phyloP scores from a whole-genome alignment of 225 moss, liverwort and hornwort species.

The Ulota crispa region DNA sequence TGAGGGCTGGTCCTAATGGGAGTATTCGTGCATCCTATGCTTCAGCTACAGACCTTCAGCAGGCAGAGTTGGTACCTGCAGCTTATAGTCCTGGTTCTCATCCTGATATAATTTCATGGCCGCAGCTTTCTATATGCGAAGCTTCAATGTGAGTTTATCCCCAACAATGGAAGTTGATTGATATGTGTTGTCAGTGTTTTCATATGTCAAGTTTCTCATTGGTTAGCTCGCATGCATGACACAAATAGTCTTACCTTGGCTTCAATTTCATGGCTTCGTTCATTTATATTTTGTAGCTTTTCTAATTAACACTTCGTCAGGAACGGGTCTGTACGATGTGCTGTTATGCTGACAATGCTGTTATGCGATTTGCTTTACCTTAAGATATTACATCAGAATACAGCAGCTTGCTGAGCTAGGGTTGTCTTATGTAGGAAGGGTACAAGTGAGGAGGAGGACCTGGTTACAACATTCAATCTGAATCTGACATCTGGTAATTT shows the following conservation, averaged over 20 bases:
- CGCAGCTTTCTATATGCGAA: conserved; percentile 6
- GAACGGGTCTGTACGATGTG: conserved; percentile 4
- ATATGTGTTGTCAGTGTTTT: not conserved
- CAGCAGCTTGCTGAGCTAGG: conserved; percentile 17
- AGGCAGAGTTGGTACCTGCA: conserved; percentile 33
- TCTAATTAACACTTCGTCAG: not conserved
- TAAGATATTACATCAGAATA: not conserved
- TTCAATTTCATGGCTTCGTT: not conserved
- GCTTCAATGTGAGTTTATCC: conserved; percentile 35
- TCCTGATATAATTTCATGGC: conserved; percentile 25
- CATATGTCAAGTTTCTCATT: not conserved
- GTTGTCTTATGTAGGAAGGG: conserved; percentile 32
- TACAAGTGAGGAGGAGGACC: conserved; percentile 19
- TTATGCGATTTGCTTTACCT: not conserved
- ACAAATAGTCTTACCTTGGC: not conserved
- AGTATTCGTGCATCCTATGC: conserved; percentile 27
- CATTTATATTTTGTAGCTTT: not conserved
- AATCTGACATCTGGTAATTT: conserved; percentile 25
- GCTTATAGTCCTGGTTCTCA: conserved; percentile 19
- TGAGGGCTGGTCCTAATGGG: conserved; percentile 6
- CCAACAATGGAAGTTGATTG: not conserved
- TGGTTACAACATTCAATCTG: conserved; percentile 11
- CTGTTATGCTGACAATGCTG: not conserved
- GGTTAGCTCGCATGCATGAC: not conserved
- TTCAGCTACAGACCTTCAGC: conserved; percentile 33